Base-by-base conservation (phyloP, 495 filamentous ascomycete species). In the Penicillium turbatum region DNA sequence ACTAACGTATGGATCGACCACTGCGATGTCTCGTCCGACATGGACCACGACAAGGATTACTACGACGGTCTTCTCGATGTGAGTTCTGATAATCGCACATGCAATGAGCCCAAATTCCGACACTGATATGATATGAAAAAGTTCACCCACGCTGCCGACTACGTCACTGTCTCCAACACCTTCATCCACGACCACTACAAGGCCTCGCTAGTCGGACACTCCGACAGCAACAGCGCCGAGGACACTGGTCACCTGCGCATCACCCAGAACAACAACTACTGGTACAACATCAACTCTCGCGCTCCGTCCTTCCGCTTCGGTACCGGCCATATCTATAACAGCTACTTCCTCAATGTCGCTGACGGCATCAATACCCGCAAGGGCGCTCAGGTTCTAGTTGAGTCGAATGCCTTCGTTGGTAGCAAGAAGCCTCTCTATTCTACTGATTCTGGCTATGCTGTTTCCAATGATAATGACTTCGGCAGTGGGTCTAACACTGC, bases 1-100 rank as follows among this genome's bases (percentile, higher is more conserved):
- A 82, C 67, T 54, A 86, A 87, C 50, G 74, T 88, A 35, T 87
- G 84, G 84, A 71, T 87, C 30, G 85, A 89, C 66, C 84, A 87
- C 65, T 77, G 75, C 67, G 84, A 89, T 59, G 73, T 89, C 11
- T 79, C 77, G 26, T 82, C 78, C 29, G 75, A 83, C 60, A 63
- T 67, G 24, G 70, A 72, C 57, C 71, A 74, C 55, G 76, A 74
- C 70, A 86, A 85, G 57, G 84, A 87, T 68, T 83, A 82, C 62
- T 86, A 86, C 63, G 85, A 87, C 56, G 85, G 85, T 0, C 73
- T 87, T 0, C 63, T 86, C 31, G 85, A 87, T 60, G 67, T 86
- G 51, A 75, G 67, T 30, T 38, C 46, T 24, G 2, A 13, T 27
- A 10, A 9, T 4, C 13, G 7, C 1, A 49, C 10, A 7, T 26